phyloP scores from a whole-genome alignment of 257 asterid species.

The Cynanchum wilfordii region DNA sequence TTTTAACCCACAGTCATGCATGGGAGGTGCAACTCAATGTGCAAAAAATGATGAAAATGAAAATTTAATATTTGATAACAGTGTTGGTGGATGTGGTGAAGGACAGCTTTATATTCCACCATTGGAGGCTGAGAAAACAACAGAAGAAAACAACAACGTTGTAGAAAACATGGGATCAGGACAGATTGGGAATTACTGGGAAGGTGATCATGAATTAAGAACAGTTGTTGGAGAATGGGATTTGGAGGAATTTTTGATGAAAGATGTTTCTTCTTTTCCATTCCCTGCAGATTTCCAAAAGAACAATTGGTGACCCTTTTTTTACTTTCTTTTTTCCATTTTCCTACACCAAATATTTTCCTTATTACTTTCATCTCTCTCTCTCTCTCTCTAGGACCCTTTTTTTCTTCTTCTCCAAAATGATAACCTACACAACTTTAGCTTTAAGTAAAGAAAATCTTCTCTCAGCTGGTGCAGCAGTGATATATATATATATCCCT shows the following conservation, averaged over 20 bases:
- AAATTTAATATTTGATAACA: conserved; percentile 31
- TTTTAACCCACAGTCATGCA: conserved; percentile 35
- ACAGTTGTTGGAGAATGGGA: conserved; percentile 54
- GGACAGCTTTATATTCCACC: conserved; percentile 33
- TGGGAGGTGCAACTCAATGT: not conserved
- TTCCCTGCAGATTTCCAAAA: conserved; percentile 36
- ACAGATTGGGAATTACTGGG: conserved; percentile 43
- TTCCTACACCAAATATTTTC: not conserved
- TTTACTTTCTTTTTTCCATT: not conserved
- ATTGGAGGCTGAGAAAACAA: conserved; percentile 23
- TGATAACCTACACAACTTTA: conserved; percentile 9
- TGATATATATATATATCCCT: not conserved
- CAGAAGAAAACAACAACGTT: conserved; percentile 20
- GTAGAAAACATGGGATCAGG: conserved; percentile 33
- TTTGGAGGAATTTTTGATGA: conserved; percentile 54
- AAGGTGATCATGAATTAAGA: conserved; percentile 30
- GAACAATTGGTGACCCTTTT: conserved; percentile 26
- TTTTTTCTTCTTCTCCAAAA: not conserved
- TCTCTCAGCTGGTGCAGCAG: conserved; percentile 14
- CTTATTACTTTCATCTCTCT: not conserved
- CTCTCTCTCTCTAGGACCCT: not conserved
- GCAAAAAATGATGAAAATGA: not conserved
- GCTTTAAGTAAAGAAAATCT: conserved; percentile 17
- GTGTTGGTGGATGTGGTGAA: conserved; percentile 23
- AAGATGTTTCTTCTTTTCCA: conserved; percentile 52